Percentiles rank a stretch among this genome's conserved stretches.
Evolutionary conservation across 2,329 filamentous ascomycete genomes (phyloP).

Genomic region (Acephala macrosclerotiorum): DNA sequence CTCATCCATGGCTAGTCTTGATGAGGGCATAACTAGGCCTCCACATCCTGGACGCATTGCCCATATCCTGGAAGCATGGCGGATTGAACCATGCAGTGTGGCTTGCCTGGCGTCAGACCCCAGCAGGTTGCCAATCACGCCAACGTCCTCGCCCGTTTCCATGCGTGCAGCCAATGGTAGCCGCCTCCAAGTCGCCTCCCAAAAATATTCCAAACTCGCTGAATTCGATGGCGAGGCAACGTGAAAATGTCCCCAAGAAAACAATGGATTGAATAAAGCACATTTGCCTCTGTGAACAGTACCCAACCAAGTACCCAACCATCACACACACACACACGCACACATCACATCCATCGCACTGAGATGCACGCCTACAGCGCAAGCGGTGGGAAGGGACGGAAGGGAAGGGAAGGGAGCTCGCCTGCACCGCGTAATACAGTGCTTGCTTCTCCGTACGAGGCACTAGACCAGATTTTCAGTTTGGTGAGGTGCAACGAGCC

Average conservation of each 20-base stretch:
- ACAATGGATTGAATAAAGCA: not conserved
- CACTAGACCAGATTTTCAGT: constrained; percentile 3
- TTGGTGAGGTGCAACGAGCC: constrained; percentile 2
- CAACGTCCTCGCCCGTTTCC: constrained; percentile 8
- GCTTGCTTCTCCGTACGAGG: not conserved
- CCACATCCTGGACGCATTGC: constrained; percentile 4
- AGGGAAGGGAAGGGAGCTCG: not conserved
- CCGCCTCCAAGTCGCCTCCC: not conserved
- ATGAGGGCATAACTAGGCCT: not conserved
- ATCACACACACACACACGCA: not conserved
- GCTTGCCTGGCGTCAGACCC: constrained; percentile 20
- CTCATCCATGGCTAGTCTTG: constrained; percentile 11
- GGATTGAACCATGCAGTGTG: constrained; percentile 10
- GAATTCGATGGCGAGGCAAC: not conserved
- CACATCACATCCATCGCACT: not conserved
- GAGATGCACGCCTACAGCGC: not conserved
- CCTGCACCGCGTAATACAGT: constrained; percentile 10
- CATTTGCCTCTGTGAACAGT: too few relatives aligned
- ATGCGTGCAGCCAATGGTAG: constrained; percentile 2
- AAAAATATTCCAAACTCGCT: constrained; percentile 9
- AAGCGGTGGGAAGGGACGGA: not conserved
- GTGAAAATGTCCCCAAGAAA: not conserved
- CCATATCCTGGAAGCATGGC: constrained; percentile 9
- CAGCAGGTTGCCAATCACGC: constrained; percentile 1
- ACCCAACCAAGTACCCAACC: not conserved